phyloP scores from a whole-genome alignment of 1,139 yeast genomes.

The Pneumocystis jirovecii region DNA sequence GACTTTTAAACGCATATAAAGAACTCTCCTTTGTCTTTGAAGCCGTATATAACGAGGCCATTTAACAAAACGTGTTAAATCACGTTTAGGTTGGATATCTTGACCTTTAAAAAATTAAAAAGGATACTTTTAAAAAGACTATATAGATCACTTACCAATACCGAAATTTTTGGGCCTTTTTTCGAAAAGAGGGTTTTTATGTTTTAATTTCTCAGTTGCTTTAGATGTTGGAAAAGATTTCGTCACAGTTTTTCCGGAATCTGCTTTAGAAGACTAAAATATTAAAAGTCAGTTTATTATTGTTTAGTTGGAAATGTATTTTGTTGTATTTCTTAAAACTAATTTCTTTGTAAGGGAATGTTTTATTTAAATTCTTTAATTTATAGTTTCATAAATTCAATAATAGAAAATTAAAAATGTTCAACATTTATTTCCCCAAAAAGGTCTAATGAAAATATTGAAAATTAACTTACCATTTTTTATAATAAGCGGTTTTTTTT shows the following conservation, averaged over 20 bases:
- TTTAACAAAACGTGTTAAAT: constrained; percentile 89
- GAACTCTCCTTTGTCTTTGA: constrained; percentile 95
- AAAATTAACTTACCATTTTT: background rate
- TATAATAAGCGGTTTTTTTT: background rate
- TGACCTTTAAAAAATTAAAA: constrained; percentile 27
- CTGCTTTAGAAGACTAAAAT: constrained; percentile 61
- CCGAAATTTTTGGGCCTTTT: constrained; percentile 88
- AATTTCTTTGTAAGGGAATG: background rate
- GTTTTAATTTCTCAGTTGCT: constrained; percentile 25
- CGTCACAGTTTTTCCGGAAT: constrained; percentile 74
- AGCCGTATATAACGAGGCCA: constrained; percentile 97
- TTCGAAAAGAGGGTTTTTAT: constrained; percentile 61
- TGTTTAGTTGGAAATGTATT: background rate
- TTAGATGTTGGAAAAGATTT: constrained; percentile 44
- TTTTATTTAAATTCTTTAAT: background rate
- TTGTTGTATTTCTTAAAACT: background rate
- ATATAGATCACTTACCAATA: constrained; percentile 38
- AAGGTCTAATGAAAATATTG: background rate
- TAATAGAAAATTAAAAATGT: background rate
- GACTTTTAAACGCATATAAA: constrained; percentile 88
- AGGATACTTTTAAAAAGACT: background rate
- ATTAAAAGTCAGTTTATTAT: constrained; percentile 31
- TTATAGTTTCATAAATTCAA: background rate
- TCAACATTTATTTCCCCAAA: background rate
- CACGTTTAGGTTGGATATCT: constrained; percentile 85